Evolutionary conservation across 2,329 filamentous ascomycete species (phyloP), one percentile per base, ranked within the genome.

Genomic region (Plectosphaerella sp.): DNA sequence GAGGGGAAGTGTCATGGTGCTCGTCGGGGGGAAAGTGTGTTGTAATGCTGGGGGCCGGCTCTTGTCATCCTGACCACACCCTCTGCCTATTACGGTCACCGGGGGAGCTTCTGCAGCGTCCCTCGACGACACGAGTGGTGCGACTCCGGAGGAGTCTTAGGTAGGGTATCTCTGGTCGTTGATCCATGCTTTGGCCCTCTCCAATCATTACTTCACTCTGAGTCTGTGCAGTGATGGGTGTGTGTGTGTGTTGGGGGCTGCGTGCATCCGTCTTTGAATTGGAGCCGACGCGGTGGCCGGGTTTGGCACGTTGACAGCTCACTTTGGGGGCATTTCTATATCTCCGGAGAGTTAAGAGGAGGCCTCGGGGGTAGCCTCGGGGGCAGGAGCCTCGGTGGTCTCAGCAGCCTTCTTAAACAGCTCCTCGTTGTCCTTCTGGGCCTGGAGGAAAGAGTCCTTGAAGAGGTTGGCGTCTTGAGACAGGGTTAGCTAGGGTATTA

Each of bases 371-470:
- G n/a, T 46, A 33, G 52, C 59, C 55, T 67, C 62, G 20, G 58
- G 59, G 43, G 62, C 55, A 24, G 58, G 55, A 15, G 59, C 62
- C 57, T 64, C 61, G 22, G 61, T 57, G 45, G 61, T 59, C 46
- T 62, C 60, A 50, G 62, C 63, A 28, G 63, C 64, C 70, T 80
- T 76, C 60, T 74, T 76, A 77, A 97, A 95, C 53, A 96, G 79
- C 60, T 82, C 84, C 80, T 94, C 91, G 75, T 97, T 99, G 70
- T 96, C 91, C 77, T 93, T 86, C 79, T 97, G 92, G 51, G 94
- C 93, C 80, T 95, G 91, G 77, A 96, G 85, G 78, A 97, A 97
- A 52, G 91, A 87, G 60, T 97, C 93, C 82, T 97, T 97, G 85
- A 99, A 97, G 56, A 85, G 78, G 73, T 97, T 96, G 79, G 94